phyloP scores from a whole-genome alignment of 441 rosid genomes.

The Adansonia gregorii region DNA sequence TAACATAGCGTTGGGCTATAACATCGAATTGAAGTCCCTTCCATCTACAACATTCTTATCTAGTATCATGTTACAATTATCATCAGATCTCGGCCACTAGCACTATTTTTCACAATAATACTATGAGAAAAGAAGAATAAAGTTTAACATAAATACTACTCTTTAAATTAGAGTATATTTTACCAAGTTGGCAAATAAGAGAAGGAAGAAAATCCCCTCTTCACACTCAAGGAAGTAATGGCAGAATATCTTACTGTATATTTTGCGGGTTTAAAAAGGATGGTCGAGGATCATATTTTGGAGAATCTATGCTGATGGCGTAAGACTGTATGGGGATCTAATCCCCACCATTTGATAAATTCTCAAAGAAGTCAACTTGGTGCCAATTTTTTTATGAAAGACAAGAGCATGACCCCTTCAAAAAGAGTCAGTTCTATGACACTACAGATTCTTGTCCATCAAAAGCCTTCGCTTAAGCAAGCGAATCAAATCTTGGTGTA shows the following conservation, averaged over 20 bases:
- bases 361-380: constrained; percentile 38
- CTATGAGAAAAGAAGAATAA: constrained; percentile 18
- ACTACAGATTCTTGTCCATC: constrained; percentile 29
- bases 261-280: constrained; percentile 28
- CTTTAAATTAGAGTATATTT: constrained; percentile 24
- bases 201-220: constrained; percentile 34
- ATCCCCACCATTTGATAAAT: constrained; percentile 50
- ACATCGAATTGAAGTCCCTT: no score
- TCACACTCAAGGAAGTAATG: constrained; percentile 24
- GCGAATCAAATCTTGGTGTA: constrained; percentile 43
- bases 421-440: constrained; percentile 33
- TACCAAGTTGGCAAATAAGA: constrained; percentile 40
- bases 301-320: constrained; percentile 36
- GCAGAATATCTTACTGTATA: constrained; percentile 39
- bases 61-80: not conserved
- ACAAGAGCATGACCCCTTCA: constrained; percentile 34
- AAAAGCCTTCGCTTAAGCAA: constrained; percentile 34
- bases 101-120: constrained; percentile 1
- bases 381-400: constrained; percentile 39
- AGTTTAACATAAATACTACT: constrained; percentile 18
- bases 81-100: not conserved
- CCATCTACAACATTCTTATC: not conserved
- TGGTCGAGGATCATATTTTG: constrained; percentile 29
- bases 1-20: no score
- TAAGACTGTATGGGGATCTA: constrained; percentile 45